These are phyloP conservation scores for Avena insularis DNA, from an alignment of 176 grass and related monocot genomes.

Conservation along the genomic window DNA sequence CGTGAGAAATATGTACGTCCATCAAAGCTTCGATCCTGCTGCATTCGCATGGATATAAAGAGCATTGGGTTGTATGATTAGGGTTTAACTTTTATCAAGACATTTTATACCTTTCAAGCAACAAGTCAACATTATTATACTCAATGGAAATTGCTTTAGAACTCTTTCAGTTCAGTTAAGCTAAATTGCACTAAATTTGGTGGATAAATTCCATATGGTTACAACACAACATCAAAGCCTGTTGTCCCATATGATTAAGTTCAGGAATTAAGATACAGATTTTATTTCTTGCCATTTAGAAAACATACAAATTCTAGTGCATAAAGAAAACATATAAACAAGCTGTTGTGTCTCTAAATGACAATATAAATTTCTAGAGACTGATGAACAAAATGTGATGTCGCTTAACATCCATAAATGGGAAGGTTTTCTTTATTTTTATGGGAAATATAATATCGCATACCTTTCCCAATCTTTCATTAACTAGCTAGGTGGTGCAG, in stretches of 20 bases:
- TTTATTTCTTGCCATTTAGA: neutral
- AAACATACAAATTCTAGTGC: neutral
- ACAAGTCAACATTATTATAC: conserved; percentile 15
- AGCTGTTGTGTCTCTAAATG: neutral
- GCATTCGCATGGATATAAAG: conserved; percentile 20
- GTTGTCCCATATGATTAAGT: neutral
- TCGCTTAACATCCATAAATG: neutral
- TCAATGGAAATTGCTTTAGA: neutral
- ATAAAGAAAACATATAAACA: neutral
- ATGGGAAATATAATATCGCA: neutral
- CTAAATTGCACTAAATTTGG: neutral
- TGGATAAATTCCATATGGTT: too few species aligned
- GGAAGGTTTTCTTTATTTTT: neutral
- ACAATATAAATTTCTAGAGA: neutral
- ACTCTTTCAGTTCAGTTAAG: conserved; percentile 4
- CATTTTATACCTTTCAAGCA: conserved; percentile 5
- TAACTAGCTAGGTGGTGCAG: neutral
- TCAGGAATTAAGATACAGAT: neutral
- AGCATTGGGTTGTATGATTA: conserved; percentile 26
- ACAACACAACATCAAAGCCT: too few species aligned
- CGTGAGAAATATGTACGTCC: conserved; percentile 27
- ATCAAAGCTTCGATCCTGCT: conserved; percentile 32
- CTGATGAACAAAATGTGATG: neutral
- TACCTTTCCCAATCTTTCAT: neutral
- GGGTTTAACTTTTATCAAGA: conserved; percentile 45